A percentile compares a stretch with the other conserved stretches of the same genome.
phyloP scores from a whole-genome alignment of 2,329 filamentous ascomycete species.

The Escovopsis sp. region DNA sequence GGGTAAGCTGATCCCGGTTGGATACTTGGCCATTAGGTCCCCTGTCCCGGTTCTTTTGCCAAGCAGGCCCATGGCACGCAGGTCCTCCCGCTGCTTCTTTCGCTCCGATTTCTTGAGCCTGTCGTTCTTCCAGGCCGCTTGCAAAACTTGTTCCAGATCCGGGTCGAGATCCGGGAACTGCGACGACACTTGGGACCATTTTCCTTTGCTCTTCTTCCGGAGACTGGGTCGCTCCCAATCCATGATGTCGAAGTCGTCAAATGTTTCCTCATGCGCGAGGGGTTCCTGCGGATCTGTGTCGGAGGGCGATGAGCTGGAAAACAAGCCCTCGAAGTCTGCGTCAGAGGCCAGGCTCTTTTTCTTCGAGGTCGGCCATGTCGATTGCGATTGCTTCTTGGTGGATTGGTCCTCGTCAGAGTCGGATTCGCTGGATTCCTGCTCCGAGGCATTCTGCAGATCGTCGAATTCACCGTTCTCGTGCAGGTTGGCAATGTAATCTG shows the following conservation, averaged over 20 bases:
- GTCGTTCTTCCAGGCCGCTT: constrained; percentile 49
- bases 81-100: constrained; percentile 54
- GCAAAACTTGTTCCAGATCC: constrained; percentile 47
- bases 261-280: constrained; percentile 13
- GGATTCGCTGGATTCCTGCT: background rate
- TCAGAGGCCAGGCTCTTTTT: background rate
- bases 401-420: background rate
- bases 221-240: constrained; percentile 61
- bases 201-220: constrained; percentile 39
- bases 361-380: no score
- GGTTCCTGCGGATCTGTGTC: background rate
- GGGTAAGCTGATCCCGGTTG: constrained; percentile 52
- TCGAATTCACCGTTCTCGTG: constrained; percentile 29
- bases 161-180: constrained; percentile 44
- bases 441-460: background rate
- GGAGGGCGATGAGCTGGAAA: background rate
- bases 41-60: constrained; percentile 40
- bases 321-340: no score
- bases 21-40: constrained; percentile 56
- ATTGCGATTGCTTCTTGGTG: background rate
- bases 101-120: constrained; percentile 54
- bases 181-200: constrained; percentile 40
- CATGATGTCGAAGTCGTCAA: constrained; percentile 70
- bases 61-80: constrained; percentile 50
- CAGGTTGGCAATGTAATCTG: constrained; percentile 60